Base-by-base conservation (phyloP, 1,284 basidiomycete species). In the Ustilago xerochloae region DNA sequence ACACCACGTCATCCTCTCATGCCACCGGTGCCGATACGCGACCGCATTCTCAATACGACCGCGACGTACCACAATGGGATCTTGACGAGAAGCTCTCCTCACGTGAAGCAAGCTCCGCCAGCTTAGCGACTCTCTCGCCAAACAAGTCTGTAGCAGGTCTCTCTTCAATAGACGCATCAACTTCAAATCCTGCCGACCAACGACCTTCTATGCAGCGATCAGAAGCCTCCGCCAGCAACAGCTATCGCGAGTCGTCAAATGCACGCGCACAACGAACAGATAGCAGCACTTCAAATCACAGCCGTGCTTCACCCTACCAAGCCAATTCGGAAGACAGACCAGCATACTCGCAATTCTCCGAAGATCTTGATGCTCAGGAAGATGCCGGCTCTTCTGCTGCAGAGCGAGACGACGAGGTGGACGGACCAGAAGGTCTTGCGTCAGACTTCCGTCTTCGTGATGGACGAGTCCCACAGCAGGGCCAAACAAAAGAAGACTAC, bases 401-500 rank as follows among this genome's bases (percentile, higher is more conserved):
- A 24, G 77, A 73, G 28, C 53, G 59, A 18, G 79, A 80, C 46
- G 77, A 78, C 22, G 77, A 80, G 41, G 72, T 79, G 8, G 79
- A 80, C 18, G 72, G 72, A 13, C 58, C 52, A 7, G 66, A 66
- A 9, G 59, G 52, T 8, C 12, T 63, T 22, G 20, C 63, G 3
- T 29, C 47, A 32, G 45, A 35, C 35, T 30, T 33, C 12, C 54
- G 53, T 22, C 57, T 61, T 5, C 58, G 62, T 24, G 60, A 66
- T n/a, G 54, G 49, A 6, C 58, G 62, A 9, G 76, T 80, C 1
- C 79, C 79, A 2, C 70, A 72, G 3, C 80, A 81, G 38, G 74
- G 76, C 0, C 67, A 80, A 49, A 70, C 74, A 4, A 69, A 71
- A 62, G 80, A 81, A 41, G 71, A 81, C 9, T 84, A 84, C 60